Evolutionary conservation across 306 rosid species (phyloP).

Genomic region (Malus sylvestris): DNA sequence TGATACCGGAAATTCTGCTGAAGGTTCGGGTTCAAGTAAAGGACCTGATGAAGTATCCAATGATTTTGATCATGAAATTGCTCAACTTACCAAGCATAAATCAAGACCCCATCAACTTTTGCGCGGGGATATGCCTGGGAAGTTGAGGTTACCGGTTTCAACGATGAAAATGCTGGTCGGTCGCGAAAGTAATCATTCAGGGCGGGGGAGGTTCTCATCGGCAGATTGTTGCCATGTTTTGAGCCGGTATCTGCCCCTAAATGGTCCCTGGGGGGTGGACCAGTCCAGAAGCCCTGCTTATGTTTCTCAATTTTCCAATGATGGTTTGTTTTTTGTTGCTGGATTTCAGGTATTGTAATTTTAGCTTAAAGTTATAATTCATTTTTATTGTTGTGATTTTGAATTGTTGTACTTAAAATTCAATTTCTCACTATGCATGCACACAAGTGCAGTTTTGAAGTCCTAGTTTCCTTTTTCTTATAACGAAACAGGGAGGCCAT

Average conservation of each 20-base stretch:
- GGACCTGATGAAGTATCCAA: conserved; percentile 23
- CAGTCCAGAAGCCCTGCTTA: conserved; percentile 68
- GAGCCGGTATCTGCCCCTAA: conserved; percentile 81
- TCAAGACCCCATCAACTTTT: conserved; percentile 52
- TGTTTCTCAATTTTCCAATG: conserved; percentile 83
- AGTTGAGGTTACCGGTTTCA: conserved; percentile 54
- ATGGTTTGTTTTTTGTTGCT: conserved; percentile 78
- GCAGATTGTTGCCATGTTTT: conserved; percentile 80
- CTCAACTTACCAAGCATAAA: conserved; percentile 57
- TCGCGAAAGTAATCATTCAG: conserved; percentile 47
- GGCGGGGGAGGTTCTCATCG: conserved; percentile 78
- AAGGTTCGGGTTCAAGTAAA: conserved; percentile 34
- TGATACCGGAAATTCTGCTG: conserved; percentile 28
- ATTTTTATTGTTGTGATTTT: neutral
- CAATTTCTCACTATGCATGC: neutral
- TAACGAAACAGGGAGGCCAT: conserved; percentile 57
- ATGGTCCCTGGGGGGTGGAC: conserved; percentile 87
- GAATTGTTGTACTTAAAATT: neutral
- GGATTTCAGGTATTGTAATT: conserved; percentile 64
- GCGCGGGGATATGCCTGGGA: conserved; percentile 43
- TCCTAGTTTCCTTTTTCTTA: neutral
- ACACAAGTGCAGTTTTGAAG: neutral
- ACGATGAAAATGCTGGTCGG: conserved; percentile 89
- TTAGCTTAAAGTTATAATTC: neutral
- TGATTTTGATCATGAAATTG: conserved; percentile 60